These are phyloP conservation scores for Hawksworthiomyces lignivorus DNA, from an alignment of 2,329 filamentous ascomycete genomes.

Conservation along the genomic window DNA sequence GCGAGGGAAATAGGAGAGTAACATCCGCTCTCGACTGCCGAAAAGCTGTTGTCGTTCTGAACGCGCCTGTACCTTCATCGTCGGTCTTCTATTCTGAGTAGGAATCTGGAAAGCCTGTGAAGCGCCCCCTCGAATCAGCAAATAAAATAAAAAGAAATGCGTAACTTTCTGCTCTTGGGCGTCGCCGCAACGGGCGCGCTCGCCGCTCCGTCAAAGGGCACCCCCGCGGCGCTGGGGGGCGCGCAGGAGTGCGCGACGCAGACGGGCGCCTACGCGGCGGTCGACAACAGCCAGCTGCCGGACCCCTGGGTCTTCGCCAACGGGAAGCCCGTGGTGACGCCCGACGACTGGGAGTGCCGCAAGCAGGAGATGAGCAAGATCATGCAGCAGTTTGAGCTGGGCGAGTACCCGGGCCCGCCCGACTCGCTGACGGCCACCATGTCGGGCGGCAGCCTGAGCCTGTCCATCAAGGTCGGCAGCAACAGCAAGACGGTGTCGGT, in stretches of 20 bases:
- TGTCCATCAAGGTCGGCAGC: constrained; percentile 24
- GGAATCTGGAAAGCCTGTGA: too few relatives aligned
- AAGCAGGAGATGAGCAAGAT: constrained; percentile 35
- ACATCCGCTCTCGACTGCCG: too few relatives aligned
- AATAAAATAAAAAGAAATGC: neutral
- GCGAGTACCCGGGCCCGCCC: constrained; percentile 34
- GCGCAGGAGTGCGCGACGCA: constrained; percentile 1
- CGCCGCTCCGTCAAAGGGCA: neutral
- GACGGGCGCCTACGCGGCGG: constrained; percentile 20
- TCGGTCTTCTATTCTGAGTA: too few relatives aligned
- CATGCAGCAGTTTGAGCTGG: constrained; percentile 39
- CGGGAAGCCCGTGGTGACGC: constrained; percentile 31
- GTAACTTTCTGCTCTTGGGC: neutral
- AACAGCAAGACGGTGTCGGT: constrained; percentile 32
- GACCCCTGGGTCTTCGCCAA: constrained; percentile 39
- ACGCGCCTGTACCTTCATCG: too few relatives aligned
- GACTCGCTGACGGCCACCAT: constrained; percentile 33
- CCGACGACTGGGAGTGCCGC: constrained; percentile 36
- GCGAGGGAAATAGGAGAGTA: too few relatives aligned
- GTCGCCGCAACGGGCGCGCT: neutral
- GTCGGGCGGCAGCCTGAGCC: constrained; percentile 14
- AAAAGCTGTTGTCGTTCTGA: too few relatives aligned
- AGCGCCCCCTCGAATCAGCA: too few relatives aligned
- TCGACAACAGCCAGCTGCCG: constrained; percentile 25
- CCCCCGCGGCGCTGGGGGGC: neutral